Percentiles rank a stretch among this genome's conserved stretches.
Conservation (phyloP, 371 early-diverging fungal species). For the Lichtheimia ornata region DNA sequence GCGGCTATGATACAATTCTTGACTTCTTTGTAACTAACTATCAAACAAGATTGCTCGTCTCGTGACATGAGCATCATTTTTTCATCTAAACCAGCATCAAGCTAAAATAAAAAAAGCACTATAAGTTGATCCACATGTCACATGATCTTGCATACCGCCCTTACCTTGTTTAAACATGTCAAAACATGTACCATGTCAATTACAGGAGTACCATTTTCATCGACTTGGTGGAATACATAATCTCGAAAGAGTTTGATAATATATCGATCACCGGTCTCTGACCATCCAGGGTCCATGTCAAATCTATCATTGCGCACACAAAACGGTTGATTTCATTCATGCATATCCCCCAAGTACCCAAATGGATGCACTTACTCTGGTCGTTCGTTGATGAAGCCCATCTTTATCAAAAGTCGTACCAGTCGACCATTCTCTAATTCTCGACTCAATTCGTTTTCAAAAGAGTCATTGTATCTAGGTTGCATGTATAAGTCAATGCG, state of each 20-base stretch:
- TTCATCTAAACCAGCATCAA: conserved; percentile 91
- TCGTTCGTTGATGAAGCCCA: conserved; percentile 95
- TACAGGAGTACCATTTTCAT: conserved; percentile 84
- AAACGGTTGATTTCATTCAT: neutral
- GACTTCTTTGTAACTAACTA: conserved; percentile 90
- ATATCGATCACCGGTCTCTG: conserved; percentile 96
- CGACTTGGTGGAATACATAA: conserved; percentile 95
- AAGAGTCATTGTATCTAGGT: conserved; percentile 49
- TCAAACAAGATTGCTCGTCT: conserved; percentile 91
- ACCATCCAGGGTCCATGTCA: conserved; percentile 90
- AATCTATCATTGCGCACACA: conserved; percentile 50
- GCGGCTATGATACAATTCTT: conserved; percentile 84
- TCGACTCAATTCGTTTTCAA: conserved; percentile 74
- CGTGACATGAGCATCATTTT: conserved; percentile 89
- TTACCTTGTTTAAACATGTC: conserved; percentile 91
- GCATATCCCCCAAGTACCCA: neutral
- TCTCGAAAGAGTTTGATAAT: conserved; percentile 94
- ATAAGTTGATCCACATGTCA: neutral
- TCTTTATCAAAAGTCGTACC: conserved; percentile 80
- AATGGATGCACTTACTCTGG: conserved; percentile 70
- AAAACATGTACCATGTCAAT: conserved; percentile 92
- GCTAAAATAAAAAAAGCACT: conserved; percentile 39
- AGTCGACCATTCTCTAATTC: conserved; percentile 92
- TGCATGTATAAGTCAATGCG: neutral
- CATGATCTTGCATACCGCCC: too few relatives aligned